Conservation (phyloP, 2,329 filamentous ascomycete species). For the Diaporthe batatas region DNA sequence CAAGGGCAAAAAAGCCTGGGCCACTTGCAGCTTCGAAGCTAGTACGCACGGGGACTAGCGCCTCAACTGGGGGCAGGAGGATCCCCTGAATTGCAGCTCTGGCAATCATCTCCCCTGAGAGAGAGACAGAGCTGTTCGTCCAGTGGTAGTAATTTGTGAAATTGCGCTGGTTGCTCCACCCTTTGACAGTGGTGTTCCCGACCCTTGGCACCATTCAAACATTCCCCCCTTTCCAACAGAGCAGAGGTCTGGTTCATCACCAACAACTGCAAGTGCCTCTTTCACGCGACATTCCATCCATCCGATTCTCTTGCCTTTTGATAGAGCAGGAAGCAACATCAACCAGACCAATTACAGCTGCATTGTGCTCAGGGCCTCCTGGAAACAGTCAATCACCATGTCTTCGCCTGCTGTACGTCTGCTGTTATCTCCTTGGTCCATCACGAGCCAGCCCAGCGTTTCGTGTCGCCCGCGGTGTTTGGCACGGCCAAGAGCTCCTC, state of each 20-base stretch:
- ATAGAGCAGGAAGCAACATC: slow-evolving; percentile 43
- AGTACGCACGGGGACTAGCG: slow-evolving; percentile 38
- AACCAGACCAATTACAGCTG: slow-evolving; percentile 22
- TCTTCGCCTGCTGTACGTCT: slow-evolving; percentile 46
- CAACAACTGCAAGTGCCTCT: slow-evolving; percentile 28
- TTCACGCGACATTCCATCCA: slow-evolving; percentile 34
- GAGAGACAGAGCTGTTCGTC: slow-evolving; percentile 38
- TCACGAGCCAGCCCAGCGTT: slow-evolving; percentile 35
- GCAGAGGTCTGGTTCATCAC: slow-evolving; percentile 39
- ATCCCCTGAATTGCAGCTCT: slow-evolving; percentile 35
- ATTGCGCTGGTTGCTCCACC: slow-evolving; percentile 42
- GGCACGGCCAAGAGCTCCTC: slow-evolving; percentile 10
- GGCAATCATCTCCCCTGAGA: slow-evolving; percentile 23
- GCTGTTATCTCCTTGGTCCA: slow-evolving; percentile 38
- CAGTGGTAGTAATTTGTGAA: slow-evolving; percentile 37
- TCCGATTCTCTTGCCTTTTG: slow-evolving; percentile 26
- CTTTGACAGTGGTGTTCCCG: slow-evolving; percentile 35
- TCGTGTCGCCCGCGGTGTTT: slow-evolving; percentile 13
- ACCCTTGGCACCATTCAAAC: slow-evolving; percentile 39
- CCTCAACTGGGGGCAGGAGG: slow-evolving; percentile 27
- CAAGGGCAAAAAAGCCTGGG: background rate
- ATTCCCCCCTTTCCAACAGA: slow-evolving; percentile 42
- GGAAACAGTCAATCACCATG: slow-evolving; percentile 44
- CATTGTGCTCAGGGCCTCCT: slow-evolving; percentile 1
- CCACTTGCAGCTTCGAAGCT: slow-evolving; percentile 6